Evolutionary conservation across 2,329 filamentous ascomycete genomes (phyloP).

Genomic region (Fusarium xylarioides): DNA sequence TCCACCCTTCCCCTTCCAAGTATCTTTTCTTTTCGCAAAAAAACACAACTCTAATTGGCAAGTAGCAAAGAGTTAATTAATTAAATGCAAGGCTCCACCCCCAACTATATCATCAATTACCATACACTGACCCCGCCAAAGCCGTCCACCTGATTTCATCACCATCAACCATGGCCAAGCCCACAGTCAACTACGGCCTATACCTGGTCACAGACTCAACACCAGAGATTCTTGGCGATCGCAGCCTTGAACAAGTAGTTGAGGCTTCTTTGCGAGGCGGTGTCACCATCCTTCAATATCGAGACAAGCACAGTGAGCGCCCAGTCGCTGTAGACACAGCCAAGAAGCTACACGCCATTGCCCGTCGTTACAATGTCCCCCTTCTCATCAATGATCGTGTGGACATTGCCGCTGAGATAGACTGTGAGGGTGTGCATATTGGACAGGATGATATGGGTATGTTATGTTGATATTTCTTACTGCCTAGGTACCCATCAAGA

Average conservation of each 20-base stretch:
- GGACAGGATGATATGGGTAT: constrained; percentile 92
- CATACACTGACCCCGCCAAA: constrained; percentile 12
- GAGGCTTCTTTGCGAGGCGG: constrained; percentile 79
- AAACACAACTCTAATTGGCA: not conserved
- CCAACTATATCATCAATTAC: not conserved
- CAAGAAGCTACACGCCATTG: constrained; percentile 75
- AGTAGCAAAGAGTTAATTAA: not conserved
- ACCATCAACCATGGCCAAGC: constrained; percentile 16
- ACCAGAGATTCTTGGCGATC: constrained; percentile 78
- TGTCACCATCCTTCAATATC: constrained; percentile 87
- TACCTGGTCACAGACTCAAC: constrained; percentile 96
- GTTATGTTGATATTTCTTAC: constrained; percentile 47
- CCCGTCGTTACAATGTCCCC: constrained; percentile 73
- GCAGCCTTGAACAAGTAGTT: constrained; percentile 77
- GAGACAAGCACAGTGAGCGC: constrained; percentile 86
- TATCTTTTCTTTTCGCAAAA: not conserved
- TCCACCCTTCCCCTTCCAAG: constrained; percentile 2
- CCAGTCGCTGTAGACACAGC: constrained; percentile 75
- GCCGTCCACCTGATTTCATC: not conserved
- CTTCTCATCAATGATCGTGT: constrained; percentile 93
- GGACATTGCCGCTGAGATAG: constrained; percentile 85
- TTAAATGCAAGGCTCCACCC: not conserved
- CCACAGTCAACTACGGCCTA: constrained; percentile 75
- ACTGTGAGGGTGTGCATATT: constrained; percentile 91
- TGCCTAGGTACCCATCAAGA: not conserved